Evolutionary conservation across 352 stramenopile species (phyloP).

Genomic region (Phytophthora pini): DNA sequence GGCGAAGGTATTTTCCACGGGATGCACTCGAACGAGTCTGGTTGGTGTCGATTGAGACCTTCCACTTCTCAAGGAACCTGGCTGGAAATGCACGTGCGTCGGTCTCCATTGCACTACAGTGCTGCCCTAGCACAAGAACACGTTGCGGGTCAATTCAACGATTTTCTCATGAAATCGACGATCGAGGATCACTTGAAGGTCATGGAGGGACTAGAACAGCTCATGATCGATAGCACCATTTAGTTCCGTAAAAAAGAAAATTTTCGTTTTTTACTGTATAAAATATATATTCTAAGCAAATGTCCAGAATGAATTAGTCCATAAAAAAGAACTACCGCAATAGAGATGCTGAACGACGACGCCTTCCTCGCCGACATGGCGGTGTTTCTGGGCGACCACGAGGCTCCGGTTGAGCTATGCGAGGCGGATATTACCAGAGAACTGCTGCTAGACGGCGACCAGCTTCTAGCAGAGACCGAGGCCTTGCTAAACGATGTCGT

Average conservation of each 20-base stretch:
- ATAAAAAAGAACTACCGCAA: background rate
- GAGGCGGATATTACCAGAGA: background rate
- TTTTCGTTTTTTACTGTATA: background rate
- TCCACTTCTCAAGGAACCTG: background rate
- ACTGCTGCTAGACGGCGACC: constrained; percentile 11
- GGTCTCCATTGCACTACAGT: constrained; percentile 4
- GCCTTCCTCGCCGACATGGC: constrained; percentile 14
- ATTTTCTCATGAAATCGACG: background rate
- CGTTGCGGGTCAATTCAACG: background rate
- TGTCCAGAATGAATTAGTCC: too few relatives aligned
- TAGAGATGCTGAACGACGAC: constrained; percentile 6
- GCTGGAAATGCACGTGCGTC: constrained; percentile 12
- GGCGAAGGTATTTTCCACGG: background rate
- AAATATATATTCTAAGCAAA: background rate
- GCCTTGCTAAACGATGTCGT: background rate
- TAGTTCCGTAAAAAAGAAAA: background rate
- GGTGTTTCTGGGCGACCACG: constrained; percentile 9
- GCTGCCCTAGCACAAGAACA: background rate
- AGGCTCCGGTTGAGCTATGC: background rate
- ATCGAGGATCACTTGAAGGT: constrained; percentile 1
- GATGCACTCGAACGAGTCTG: constrained; percentile 1
- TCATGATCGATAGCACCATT: constrained; percentile 1
- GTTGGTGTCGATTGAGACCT: constrained; percentile 3
- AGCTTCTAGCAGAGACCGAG: constrained; percentile 28
- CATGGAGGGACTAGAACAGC: background rate